Base-by-base conservation (phyloP, 345 rosid species). In the Rhodomyrtus tomentosa region DNA sequence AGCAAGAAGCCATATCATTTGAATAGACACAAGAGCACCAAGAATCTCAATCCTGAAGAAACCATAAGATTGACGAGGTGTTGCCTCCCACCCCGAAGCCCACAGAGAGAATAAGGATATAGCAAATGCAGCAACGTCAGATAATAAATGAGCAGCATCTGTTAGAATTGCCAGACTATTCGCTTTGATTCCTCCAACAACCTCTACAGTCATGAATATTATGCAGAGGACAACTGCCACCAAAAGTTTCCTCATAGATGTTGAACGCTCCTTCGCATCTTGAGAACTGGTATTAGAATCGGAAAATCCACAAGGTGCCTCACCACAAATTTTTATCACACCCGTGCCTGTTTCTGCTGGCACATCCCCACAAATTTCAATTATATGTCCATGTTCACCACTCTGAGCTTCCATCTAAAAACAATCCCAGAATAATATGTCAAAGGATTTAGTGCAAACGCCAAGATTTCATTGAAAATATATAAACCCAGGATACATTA, bases 71-170 rank as follows among this genome's bases (percentile, higher is more conserved):
- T 91, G 96, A 22, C 91, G 91, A 1, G 96, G 95, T 50, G 86
- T 93, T 3, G 95, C 95, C 81, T 92, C 95, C 95, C 96, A 93
- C 32, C 94, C 94, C 0, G 95, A 55, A 25, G 94, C 96, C 96
- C 96, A 92, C 27, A 93, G 86, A 20, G 94, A 93, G 87, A 92
- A 92, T 83, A 92, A 87, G 4, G 95, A 94, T 76, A 93, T 94
- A 22, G 94, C 95, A 86, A 92, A 93, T 13, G 94, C 94, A 40
- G 96, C 95, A 84, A 94, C 95, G 58, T 92, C 95, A 3, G 93
- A 92, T 58, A 93, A 87, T 18, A 93, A 91, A 88, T 93, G 94
- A 29, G 94, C 95, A 55, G 96, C 96, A 86, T 93, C 95, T 0
- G 95, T 93, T 83, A 94, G 82, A 68, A 94, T 92, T 7, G 95